Evolutionary conservation across 2,329 filamentous ascomycete genomes (phyloP).

Genomic region (Venturia pyrina): DNA sequence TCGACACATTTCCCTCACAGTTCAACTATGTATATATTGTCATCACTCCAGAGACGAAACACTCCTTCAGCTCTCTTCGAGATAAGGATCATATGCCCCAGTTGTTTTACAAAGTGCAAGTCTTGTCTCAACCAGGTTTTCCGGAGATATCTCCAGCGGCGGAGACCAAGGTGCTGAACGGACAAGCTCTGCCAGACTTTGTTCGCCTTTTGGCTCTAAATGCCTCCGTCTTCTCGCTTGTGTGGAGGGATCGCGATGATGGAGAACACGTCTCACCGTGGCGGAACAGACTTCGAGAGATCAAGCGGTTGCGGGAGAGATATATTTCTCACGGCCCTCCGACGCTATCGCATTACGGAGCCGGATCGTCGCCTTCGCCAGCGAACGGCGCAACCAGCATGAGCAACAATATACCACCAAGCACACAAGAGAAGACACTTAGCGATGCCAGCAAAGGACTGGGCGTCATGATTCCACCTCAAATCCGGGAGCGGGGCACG

Average conservation of each 20-base stretch:
- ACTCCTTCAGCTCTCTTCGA: constrained; percentile 55
- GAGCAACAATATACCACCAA: constrained; percentile 6
- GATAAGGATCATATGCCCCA: constrained; percentile 22
- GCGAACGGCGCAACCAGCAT: constrained; percentile 3
- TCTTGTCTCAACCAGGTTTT: constrained; percentile 80
- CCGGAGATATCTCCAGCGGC: constrained; percentile 86
- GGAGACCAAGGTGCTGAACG: constrained; percentile 78
- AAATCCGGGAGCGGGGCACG: neutral
- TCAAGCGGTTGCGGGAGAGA: constrained; percentile 67
- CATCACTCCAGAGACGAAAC: constrained; percentile 76
- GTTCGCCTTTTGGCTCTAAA: constrained; percentile 85
- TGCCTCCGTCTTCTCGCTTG: constrained; percentile 82
- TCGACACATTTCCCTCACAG: constrained; percentile 85
- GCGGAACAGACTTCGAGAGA: constrained; percentile 77
- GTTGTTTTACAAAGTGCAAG: constrained; percentile 77
- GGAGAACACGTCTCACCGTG: constrained; percentile 83
- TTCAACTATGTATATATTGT: constrained; percentile 98
- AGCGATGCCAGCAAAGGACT: constrained; percentile 1
- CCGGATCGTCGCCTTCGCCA: neutral
- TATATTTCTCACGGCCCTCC: neutral
- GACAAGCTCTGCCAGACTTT: constrained; percentile 72
- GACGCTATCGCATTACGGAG: neutral
- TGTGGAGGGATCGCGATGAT: constrained; percentile 71
- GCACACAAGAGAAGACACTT: constrained; percentile 7
- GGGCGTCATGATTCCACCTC: neutral